Conservation (phyloP, 495 filamentous ascomycete species). For the Neurospora sp. region DNA sequence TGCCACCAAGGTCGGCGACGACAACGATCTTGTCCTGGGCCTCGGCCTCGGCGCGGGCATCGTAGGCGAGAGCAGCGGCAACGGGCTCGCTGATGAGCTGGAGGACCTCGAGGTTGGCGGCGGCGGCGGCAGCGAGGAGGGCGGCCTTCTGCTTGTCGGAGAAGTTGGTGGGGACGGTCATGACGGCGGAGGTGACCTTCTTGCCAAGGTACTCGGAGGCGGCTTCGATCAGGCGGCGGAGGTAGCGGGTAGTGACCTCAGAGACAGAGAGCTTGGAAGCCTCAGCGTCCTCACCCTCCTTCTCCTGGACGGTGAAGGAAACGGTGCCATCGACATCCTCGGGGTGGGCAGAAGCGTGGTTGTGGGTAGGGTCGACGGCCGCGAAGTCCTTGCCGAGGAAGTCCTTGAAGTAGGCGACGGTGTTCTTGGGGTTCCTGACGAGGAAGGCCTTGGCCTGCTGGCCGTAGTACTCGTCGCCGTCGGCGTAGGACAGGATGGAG, state of each 20-base stretch:
- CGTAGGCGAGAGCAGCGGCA: constrained; percentile 83
- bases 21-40: constrained; percentile 79
- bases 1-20: constrained; percentile 89
- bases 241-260: constrained; percentile 79
- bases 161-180: constrained; percentile 92
- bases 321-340: constrained; percentile 61
- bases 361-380: constrained; percentile 90
- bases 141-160: constrained; percentile 74
- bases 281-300: constrained; percentile 32
- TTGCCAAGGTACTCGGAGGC: constrained; percentile 88
- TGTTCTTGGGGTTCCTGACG: constrained; percentile 84
- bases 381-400: constrained; percentile 92
- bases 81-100: constrained; percentile 93
- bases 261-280: constrained; percentile 66
- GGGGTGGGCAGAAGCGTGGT: constrained; percentile 88
- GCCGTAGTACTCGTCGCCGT: constrained; percentile 93
- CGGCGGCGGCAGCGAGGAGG: constrained; percentile 64
- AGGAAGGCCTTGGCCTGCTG: constrained; percentile 90
- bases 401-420: constrained; percentile 90
- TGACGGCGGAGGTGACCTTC: constrained; percentile 82
- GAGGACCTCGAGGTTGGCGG: constrained; percentile 77
- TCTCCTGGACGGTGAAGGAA: constrained; percentile 76
- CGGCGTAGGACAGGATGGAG: constrained; percentile 84
- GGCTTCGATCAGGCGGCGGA: constrained; percentile 69
- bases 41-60: constrained; percentile 69